Percentiles rank a stretch among this genome's conserved stretches.
Evolutionary conservation across 495 filamentous ascomycete species (phyloP).

Genomic region (Apiosordaria backusii): DNA sequence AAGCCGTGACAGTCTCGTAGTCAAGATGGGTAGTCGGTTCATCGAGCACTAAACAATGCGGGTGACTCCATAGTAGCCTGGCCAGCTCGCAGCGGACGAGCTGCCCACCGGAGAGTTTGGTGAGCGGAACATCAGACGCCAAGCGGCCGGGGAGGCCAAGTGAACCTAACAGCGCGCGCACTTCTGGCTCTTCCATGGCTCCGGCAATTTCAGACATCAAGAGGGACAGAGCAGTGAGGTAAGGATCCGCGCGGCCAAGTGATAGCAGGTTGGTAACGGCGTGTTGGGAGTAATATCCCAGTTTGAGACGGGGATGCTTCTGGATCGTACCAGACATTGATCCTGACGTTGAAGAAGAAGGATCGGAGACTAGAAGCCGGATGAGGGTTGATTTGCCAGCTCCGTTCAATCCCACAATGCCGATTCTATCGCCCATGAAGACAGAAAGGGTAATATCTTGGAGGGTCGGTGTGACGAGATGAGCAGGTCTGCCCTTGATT

Average conservation of each 20-base stretch:
- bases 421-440: slow-evolving; percentile 65
- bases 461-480: slow-evolving; percentile 32
- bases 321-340: slow-evolving; percentile 54
- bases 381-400: slow-evolving; percentile 71
- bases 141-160: slow-evolving; percentile 63
- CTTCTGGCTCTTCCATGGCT: slow-evolving; percentile 56
- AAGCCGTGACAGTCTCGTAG: slow-evolving; percentile 67
- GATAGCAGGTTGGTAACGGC: slow-evolving; percentile 64
- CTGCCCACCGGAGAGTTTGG: slow-evolving; percentile 71
- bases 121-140: slow-evolving; percentile 66
- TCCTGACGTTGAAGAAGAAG: slow-evolving; percentile 46
- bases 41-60: slow-evolving; percentile 74
- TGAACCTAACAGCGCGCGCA: slow-evolving; percentile 57
- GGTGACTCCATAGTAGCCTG: slow-evolving; percentile 59
- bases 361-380: slow-evolving; percentile 49
- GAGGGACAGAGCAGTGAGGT: slow-evolving; percentile 59
- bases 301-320: slow-evolving; percentile 59
- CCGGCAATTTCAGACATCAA: slow-evolving; percentile 46
- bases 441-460: slow-evolving; percentile 61
- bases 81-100: slow-evolving; percentile 73
- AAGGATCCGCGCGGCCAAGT: slow-evolving; percentile 38
- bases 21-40: slow-evolving; percentile 87
- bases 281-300: slow-evolving; percentile 76
- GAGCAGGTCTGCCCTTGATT: slow-evolving; percentile 8
- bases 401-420: slow-evolving; percentile 70